Conservation (phyloP, 139 green algal species). For the Chlamydomonas schloesseri region DNA sequence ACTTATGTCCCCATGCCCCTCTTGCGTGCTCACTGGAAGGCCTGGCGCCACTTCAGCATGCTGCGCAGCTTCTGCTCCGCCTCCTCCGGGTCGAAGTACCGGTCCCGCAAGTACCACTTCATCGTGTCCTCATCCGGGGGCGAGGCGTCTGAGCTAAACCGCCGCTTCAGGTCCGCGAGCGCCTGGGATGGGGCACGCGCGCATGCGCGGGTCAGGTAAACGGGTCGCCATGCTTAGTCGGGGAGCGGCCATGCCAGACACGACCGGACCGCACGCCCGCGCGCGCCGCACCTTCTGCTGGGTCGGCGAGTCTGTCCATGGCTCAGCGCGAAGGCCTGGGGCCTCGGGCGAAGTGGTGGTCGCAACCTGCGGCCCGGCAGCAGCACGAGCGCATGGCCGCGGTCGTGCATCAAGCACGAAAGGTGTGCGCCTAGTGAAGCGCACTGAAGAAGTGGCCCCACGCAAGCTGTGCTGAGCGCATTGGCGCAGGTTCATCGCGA, state of each 20-base stretch:
- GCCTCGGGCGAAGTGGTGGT: not conserved
- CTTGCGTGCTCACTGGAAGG: conserved; percentile 74
- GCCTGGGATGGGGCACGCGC: not conserved
- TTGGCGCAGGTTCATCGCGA: too few species aligned
- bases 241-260: too few species aligned
- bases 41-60: conserved; percentile 75
- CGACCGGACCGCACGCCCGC: too few species aligned
- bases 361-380: not conserved
- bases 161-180: not conserved
- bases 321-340: conserved; percentile 1
- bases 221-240: too few species aligned
- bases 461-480: too few species aligned
- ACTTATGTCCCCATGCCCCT: too few species aligned
- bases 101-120: conserved; percentile 86
- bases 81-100: conserved; percentile 84
- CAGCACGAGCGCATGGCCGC: not conserved
- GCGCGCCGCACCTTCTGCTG: conserved; percentile 6
- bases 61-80: conserved; percentile 82
- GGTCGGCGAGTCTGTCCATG: not conserved
- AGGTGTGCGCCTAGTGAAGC: not conserved
- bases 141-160: not conserved
- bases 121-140: conserved; percentile 64
- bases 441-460: too few species aligned
- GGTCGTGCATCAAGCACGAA: too few species aligned
- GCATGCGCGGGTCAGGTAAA: not conserved